Percentiles rank a stretch among this genome's conserved stretches.
phyloP scores from a whole-genome alignment of 1,139 yeast species.

The Magnusiomyces fungicola region DNA sequence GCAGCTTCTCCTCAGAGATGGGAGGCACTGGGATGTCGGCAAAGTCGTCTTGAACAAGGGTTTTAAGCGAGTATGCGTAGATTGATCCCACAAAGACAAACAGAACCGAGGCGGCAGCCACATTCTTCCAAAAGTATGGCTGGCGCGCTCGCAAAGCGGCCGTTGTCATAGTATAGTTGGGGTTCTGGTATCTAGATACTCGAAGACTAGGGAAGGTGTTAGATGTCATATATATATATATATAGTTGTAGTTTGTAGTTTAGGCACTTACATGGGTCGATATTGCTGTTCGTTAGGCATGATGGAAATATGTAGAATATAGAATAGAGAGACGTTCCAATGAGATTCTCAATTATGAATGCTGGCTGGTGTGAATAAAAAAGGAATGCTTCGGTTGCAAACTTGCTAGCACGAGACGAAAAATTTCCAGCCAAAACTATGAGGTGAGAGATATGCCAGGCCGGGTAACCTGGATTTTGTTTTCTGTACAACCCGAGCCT shows the following conservation, averaged over 20 bases:
- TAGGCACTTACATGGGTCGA: constrained; percentile 12
- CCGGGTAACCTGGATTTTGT: too few species aligned
- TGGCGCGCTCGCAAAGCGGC: constrained; percentile 84
- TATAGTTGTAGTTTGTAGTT: background rate
- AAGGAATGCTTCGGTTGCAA: too few species aligned
- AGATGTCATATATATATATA: background rate
- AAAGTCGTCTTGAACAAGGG: constrained; percentile 75
- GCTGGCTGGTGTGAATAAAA: too few species aligned
- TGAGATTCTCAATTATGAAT: too few species aligned
- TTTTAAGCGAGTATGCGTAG: constrained; percentile 56
- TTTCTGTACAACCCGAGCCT: too few species aligned
- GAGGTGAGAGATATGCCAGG: too few species aligned
- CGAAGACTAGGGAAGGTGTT: constrained; percentile 19
- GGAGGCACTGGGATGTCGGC: constrained; percentile 92
- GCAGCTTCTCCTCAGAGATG: constrained; percentile 67
- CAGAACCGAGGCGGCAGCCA: constrained; percentile 51
- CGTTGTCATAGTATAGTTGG: constrained; percentile 86
- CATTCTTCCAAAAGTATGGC: constrained; percentile 76
- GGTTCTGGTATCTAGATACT: constrained; percentile 56
- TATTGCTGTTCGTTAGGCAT: too few species aligned
- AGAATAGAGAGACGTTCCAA: too few species aligned
- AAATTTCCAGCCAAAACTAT: too few species aligned
- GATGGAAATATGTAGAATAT: too few species aligned
- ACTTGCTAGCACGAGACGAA: too few species aligned
- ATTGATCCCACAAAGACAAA: constrained; percentile 44